phyloP scores from a whole-genome alignment of 2,329 filamentous ascomycete genomes.

The Monilinia fructigena region DNA sequence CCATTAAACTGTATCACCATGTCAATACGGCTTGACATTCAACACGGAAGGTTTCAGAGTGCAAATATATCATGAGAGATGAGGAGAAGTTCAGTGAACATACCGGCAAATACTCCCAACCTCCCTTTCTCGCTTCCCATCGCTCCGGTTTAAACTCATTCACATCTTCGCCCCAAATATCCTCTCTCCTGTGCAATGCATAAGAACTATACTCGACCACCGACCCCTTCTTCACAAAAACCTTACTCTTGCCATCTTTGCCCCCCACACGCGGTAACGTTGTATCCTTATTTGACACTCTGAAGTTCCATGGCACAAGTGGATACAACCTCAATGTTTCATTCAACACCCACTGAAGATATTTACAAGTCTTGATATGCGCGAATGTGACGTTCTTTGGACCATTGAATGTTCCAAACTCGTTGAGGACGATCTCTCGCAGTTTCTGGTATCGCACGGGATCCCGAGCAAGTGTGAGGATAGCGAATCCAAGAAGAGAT shows the following conservation, averaged over 20 bases:
- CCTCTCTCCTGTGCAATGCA: constrained; percentile 41
- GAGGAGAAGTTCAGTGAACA: constrained; percentile 21
- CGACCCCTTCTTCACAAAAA: constrained; percentile 39
- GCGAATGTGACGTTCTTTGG: constrained; percentile 36
- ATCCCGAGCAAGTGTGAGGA: constrained; percentile 39
- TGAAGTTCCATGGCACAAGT: constrained; percentile 53
- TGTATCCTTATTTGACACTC: constrained; percentile 41
- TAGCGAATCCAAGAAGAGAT: constrained; percentile 45
- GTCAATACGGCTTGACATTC: not conserved
- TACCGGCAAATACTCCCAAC: constrained; percentile 43
- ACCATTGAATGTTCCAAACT: constrained; percentile 40
- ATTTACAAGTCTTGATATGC: constrained; percentile 36
- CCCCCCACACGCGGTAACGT: constrained; percentile 42
- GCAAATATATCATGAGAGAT: not conserved
- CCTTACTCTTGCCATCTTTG: constrained; percentile 38
- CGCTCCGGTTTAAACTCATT: constrained; percentile 43
- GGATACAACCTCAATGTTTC: constrained; percentile 53
- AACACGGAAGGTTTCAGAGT: not conserved
- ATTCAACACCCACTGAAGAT: constrained; percentile 37
- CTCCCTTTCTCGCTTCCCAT: constrained; percentile 46
- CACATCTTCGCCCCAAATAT: constrained; percentile 43
- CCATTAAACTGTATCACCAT: constrained; percentile 39
- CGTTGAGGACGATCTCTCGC: constrained; percentile 43
- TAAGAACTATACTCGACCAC: constrained; percentile 38
- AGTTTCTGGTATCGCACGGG: constrained; percentile 46